Percentiles rank a stretch among this genome's conserved stretches.
Conservation (phyloP, 2,329 filamentous ascomycete species). For the Colletotrichum aenigma region DNA sequence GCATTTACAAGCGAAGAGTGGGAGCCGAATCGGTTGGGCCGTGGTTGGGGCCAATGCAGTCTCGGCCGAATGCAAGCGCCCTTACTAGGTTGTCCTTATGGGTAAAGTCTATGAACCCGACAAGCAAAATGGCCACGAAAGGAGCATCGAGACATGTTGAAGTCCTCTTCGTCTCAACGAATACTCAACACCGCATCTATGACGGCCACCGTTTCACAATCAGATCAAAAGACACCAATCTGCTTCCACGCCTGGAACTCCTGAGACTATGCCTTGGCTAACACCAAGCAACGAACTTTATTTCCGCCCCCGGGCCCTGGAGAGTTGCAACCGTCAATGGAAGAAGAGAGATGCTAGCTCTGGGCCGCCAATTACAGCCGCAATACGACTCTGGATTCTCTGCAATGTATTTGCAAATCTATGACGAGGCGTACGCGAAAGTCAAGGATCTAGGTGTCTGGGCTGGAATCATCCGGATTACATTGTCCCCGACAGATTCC, state of each 20-base stretch:
- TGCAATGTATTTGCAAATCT: no score
- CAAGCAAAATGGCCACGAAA: background rate
- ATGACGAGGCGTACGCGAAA: no score
- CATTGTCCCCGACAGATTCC: no score
- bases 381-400: background rate
- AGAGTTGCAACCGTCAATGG: background rate
- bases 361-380: background rate
- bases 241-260: background rate
- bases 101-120: background rate
- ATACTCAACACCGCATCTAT: background rate
- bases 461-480: no score
- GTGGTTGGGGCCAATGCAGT: background rate
- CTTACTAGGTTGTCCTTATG: background rate
- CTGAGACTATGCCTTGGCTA: background rate
- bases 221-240: background rate
- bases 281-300: background rate
- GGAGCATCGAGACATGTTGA: background rate
- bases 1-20: background rate
- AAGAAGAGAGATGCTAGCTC: background rate
- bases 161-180: background rate
- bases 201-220: background rate
- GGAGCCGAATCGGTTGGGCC: background rate
- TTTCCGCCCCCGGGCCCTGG: background rate
- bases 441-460: no score
- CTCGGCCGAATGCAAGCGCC: background rate